Base-by-base conservation (phyloP, 1,284 basidiomycete genomes). In the Sporisorium iseilematis-ciliati region DNA sequence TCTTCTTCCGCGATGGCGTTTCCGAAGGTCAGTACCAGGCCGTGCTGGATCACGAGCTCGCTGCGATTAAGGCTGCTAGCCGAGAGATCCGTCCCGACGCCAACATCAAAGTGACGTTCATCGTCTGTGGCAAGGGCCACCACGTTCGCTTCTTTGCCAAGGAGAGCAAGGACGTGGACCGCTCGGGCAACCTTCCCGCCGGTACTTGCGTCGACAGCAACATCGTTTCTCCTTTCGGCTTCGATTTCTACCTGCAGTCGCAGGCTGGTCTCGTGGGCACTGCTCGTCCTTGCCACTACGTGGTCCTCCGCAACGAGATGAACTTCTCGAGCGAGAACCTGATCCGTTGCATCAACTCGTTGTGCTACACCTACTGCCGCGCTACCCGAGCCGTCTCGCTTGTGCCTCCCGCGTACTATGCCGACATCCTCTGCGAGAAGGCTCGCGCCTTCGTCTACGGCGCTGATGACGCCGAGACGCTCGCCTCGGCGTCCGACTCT, bases 1-100 rank as follows among this genome's bases (percentile, higher is more conserved):
- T 87, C 57, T 85, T 87, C 77, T 87, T 87, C 84, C 86, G 87
- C 51, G 87, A 88, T 66, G 88, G 87, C 54, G 87, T 88, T 0
- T 86, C 85, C 14, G 87, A 88, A 62, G 88, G 87, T 0, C 87
- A 88, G 74, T 87, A 86, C 66, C 78, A 83, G 16, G 78, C 85
- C 29, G 87, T 87, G 56, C 85, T 87, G 11, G 77, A 87, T 66
- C 77, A 75, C 8, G 87, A 88, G 72, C 78, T 86, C 12, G 55
- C 78, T 7, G 84, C 85, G 1, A 82, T 88, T 61, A 79, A 85
- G 52, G 65, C 75, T 57, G 84, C 45, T 16, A 78, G 62, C 20
- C 65, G 57, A 6, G 58, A 58, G 56, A 81, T 79, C 77, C 79
- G 73, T 42, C 66, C 38, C 64, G 77, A 79, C 40, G 86, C 86